Conservation (phyloP, 176 grass and related monocot species). For the Aegilops longissima region DNA sequence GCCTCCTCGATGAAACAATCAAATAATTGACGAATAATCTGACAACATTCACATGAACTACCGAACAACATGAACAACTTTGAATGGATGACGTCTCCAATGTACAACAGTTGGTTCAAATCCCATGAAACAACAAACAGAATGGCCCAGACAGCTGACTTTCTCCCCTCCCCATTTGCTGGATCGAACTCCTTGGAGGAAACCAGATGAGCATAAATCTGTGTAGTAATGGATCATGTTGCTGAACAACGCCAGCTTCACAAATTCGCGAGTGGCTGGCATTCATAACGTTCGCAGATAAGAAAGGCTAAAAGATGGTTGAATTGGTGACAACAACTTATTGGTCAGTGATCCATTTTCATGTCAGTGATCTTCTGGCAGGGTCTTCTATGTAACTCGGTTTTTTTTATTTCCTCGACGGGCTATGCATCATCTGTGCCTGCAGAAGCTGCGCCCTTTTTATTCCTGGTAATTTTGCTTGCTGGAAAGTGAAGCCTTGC, state of each 20-base stretch:
- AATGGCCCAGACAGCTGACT: background rate
- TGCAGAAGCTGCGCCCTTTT: slow-evolving; percentile 29
- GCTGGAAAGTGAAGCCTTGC: slow-evolving; percentile 61
- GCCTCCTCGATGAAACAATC: slow-evolving; percentile 32
- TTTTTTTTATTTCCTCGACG: background rate
- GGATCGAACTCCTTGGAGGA: slow-evolving; percentile 1
- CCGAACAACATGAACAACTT: slow-evolving; percentile 31
- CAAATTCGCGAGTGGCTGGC: background rate
- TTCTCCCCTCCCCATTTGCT: background rate
- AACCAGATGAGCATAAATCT: slow-evolving; percentile 23
- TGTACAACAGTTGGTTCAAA: slow-evolving; percentile 30
- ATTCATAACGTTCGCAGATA: background rate
- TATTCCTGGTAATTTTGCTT: slow-evolving; percentile 45
- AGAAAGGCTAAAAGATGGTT: slow-evolving; percentile 8
- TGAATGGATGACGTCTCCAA: background rate
- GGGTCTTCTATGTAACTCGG: slow-evolving; percentile 2
- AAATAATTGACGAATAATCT: slow-evolving; percentile 30
- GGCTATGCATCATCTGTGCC: slow-evolving; percentile 22
- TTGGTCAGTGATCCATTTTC: slow-evolving; percentile 35
- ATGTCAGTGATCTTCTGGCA: slow-evolving; percentile 15
- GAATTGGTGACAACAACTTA: slow-evolving; percentile 25
- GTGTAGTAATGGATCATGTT: slow-evolving; percentile 34
- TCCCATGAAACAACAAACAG: slow-evolving; percentile 16
- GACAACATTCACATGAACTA: slow-evolving; percentile 8
- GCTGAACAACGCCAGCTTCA: slow-evolving; percentile 20